A percentile compares a stretch with the other conserved stretches of the same genome.
Evolutionary conservation across 2,329 filamentous ascomycete genomes (phyloP).

Genomic region (Talaromyces marneffei): DNA sequence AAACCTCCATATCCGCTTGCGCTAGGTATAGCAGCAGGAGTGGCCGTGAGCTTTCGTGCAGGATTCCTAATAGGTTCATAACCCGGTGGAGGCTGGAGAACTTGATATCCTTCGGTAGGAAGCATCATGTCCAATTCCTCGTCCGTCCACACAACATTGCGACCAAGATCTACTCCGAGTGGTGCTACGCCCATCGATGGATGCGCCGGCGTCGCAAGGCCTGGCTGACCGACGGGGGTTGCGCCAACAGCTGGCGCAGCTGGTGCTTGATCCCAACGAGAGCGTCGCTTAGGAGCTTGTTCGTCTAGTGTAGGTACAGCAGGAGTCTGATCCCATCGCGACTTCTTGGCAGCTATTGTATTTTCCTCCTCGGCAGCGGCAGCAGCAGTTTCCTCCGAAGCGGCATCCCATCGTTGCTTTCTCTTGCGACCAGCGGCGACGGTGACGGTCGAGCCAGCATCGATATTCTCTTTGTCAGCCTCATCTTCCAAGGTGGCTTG

Average conservation of each 20-base stretch:
- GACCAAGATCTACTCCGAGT: constrained; percentile 75
- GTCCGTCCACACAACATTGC: constrained; percentile 79
- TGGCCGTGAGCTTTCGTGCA: constrained; percentile 67
- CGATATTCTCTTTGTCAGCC: constrained; percentile 64
- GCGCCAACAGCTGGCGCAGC: constrained; percentile 66
- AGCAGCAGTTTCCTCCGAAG: constrained; percentile 52
- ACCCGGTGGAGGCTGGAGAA: constrained; percentile 82
- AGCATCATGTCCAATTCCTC: constrained; percentile 91
- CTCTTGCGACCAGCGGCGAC: constrained; percentile 65
- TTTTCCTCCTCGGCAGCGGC: constrained; percentile 45
- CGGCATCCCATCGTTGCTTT: constrained; percentile 92
- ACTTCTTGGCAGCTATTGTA: constrained; percentile 64
- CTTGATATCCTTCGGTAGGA: constrained; percentile 85
- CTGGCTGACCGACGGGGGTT: constrained; percentile 66
- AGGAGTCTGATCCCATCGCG: constrained; percentile 82
- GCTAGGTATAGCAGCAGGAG: constrained; percentile 58
- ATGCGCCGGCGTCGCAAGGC: constrained; percentile 73
- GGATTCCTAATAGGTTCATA: constrained; percentile 79
- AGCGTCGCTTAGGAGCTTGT: constrained; percentile 62
- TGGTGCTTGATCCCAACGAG: constrained; percentile 88
- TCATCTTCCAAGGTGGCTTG: constrained; percentile 65
- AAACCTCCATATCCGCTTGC: constrained; percentile 68
- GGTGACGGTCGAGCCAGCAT: constrained; percentile 62
- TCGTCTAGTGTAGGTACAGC: constrained; percentile 53
- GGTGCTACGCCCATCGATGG: constrained; percentile 57